Evolutionary conservation across 2,329 filamentous ascomycete genomes (phyloP), one percentile per base, ranked within the genome.

Genomic region (Colletotrichum camelliae): DNA sequence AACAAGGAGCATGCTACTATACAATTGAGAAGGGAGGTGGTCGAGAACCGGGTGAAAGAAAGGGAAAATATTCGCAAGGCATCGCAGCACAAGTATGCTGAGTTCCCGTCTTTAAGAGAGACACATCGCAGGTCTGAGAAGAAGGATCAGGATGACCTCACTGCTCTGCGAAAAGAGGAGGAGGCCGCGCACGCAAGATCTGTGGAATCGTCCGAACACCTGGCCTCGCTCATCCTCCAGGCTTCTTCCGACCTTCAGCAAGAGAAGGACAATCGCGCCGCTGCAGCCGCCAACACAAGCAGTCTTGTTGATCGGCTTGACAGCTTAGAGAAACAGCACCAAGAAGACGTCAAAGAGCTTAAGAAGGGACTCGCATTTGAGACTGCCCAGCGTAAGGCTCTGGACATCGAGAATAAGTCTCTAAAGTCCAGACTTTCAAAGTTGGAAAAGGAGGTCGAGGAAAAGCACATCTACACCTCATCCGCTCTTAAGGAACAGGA

Each of bases 81-180:
- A 16, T 68, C 39, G 10, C 57, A 65, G 9, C 21, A 33, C 31
- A 75, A 61, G 33, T 75, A 73, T 52, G 33, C 27, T 13, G 73
- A 75, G n/a, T 75, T 73, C 21, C 73, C 73, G 7, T 73, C 73
- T 16, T 24, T 75, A 35, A 75, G 24, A 21, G 70, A 73, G 7
- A 27, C 31, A 15, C 70, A 73, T 29, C 64, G 27, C 7, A 73
- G 65, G 70, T 15, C 43, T 15, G 64, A 74, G 58, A 73, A 65
- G 58, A 75, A 43, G 27, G 73, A 75, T 16, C 5, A 27, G 10
- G 73, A 64, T 4, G 70, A 75, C 13, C 35, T 75, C 12, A 13
- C 37, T 33, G 64, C 27, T n/a, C 52, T 75, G 18, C 16, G 43
- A 8, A 68, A 52, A 21, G 64, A 73, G 8, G 33, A 58, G 16